Percentiles rank a stretch among this genome's conserved stretches.
phyloP scores from a whole-genome alignment of 208 protist species.

The Borovskyia barvae region DNA sequence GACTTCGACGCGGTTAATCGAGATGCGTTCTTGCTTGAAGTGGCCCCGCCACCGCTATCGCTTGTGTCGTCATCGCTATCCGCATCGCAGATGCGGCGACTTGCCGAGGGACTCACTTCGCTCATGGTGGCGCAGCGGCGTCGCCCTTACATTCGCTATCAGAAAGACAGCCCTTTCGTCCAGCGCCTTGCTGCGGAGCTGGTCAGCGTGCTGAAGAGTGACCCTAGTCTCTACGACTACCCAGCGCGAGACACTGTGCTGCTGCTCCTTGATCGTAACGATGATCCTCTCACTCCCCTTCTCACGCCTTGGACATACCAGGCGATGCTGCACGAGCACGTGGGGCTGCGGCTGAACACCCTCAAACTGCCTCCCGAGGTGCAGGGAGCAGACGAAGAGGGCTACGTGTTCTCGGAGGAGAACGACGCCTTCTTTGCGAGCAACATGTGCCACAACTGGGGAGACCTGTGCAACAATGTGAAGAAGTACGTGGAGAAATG shows the following conservation, averaged over 20 bases:
- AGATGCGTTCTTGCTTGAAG: conserved; percentile 74
- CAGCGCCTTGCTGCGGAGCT: conserved; percentile 74
- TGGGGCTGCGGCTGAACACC: conserved; percentile 94
- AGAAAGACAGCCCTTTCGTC: conserved; percentile 61
- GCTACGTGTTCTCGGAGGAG: conserved; percentile 84
- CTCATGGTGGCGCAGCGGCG: conserved; percentile 79
- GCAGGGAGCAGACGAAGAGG: conserved; percentile 44
- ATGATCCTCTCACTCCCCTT: conserved; percentile 96
- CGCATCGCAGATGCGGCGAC: conserved; percentile 27
- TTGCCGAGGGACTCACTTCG: conserved; percentile 72
- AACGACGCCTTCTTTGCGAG: conserved; percentile 95
- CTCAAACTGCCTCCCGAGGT: conserved; percentile 55
- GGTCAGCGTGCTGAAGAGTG: conserved; percentile 59
- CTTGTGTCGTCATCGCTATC: conserved; percentile 39
- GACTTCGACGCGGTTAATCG: conserved; percentile 94
- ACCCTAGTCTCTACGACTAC: conserved; percentile 90
- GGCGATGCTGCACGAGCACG: conserved; percentile 98
- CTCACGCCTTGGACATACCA: conserved; percentile 99
- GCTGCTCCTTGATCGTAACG: conserved; percentile 79
- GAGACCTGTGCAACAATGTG: conserved; percentile 95
- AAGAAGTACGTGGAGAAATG: conserved; percentile 94
- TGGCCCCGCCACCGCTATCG: conserved; percentile 30
- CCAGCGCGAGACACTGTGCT: conserved; percentile 56
- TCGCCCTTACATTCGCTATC: conserved; percentile 67
- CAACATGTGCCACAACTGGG: conserved; percentile 97